A percentile compares a stretch with the other conserved stretches of the same genome.
Evolutionary conservation across 169 alveolate species (phyloP).

Genomic region (Amoebophrya sp.): DNA sequence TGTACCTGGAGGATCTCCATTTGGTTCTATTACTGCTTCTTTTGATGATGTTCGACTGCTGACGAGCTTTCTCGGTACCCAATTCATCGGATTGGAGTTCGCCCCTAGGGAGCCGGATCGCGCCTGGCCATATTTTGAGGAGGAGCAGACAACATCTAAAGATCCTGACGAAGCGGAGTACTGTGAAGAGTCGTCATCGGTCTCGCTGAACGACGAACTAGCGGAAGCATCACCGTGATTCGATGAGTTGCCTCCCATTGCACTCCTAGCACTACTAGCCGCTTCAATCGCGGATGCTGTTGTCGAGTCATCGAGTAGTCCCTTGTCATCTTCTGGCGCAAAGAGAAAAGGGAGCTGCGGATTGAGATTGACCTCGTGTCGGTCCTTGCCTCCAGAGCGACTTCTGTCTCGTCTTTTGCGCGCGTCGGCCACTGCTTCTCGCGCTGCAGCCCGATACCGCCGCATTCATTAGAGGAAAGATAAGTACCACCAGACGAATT

Average conservation of each 20-base stretch:
- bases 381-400: too few species aligned
- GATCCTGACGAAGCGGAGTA: too few species aligned
- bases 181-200: too few species aligned
- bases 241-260: too few species aligned
- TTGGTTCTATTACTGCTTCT: background rate
- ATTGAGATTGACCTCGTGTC: too few species aligned
- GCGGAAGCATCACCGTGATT: too few species aligned
- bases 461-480: too few species aligned
- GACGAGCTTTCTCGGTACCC: background rate
- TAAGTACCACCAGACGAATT: too few species aligned
- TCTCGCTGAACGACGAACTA: too few species aligned
- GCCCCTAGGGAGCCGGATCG: background rate
- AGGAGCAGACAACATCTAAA: too few species aligned
- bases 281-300: background rate
- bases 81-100: background rate
- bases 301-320: background rate
- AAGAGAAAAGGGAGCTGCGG: too few species aligned
- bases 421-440: background rate
- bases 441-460: background rate
- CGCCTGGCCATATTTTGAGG: background rate
- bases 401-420: too few species aligned
- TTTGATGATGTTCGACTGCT: background rate
- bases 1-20: background rate
- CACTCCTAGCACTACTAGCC: background rate
- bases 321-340: background rate